These are phyloP conservation scores for Gremmenia infestans DNA, from an alignment of 2,329 filamentous ascomycete genomes.

Conservation along the genomic window DNA sequence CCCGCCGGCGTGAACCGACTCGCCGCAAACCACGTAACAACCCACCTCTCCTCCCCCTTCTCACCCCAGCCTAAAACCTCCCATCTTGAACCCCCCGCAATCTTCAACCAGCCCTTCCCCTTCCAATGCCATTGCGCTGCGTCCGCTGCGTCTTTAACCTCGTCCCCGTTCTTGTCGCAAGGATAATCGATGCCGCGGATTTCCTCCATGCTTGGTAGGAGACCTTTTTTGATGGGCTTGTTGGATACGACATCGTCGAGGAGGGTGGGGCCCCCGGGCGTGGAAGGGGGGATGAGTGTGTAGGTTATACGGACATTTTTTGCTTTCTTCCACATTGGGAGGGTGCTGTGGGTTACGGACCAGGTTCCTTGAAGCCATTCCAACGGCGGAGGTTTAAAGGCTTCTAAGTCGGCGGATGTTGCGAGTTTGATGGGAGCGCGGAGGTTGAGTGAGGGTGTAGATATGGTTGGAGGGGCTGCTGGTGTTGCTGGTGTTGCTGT, in stretches of 20 bases:
- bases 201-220: constrained; percentile 46
- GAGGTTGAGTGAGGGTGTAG: constrained; percentile 31
- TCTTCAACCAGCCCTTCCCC: constrained; percentile 67
- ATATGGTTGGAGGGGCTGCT: neutral
- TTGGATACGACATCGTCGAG: constrained; percentile 71
- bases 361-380: constrained; percentile 63
- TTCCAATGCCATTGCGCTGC: constrained; percentile 63
- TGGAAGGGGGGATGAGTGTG: constrained; percentile 40
- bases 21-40: constrained; percentile 78
- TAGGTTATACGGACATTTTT: constrained; percentile 81
- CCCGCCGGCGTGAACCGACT: constrained; percentile 81
- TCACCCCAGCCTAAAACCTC: constrained; percentile 72
- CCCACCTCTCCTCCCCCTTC: constrained; percentile 53
- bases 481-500: neutral
- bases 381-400: constrained; percentile 40
- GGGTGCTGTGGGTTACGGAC: constrained; percentile 70
- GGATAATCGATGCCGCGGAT: constrained; percentile 62
- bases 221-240: constrained; percentile 43
- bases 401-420: constrained; percentile 30
- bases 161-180: constrained; percentile 30
- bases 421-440: constrained; percentile 38
- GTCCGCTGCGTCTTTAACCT: neutral
- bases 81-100: constrained; percentile 70
- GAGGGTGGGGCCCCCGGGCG: constrained; percentile 23
- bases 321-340: constrained; percentile 74